phyloP scores from a whole-genome alignment of 1,284 basidiomycete genomes.

The Cryptococcus sp. region DNA sequence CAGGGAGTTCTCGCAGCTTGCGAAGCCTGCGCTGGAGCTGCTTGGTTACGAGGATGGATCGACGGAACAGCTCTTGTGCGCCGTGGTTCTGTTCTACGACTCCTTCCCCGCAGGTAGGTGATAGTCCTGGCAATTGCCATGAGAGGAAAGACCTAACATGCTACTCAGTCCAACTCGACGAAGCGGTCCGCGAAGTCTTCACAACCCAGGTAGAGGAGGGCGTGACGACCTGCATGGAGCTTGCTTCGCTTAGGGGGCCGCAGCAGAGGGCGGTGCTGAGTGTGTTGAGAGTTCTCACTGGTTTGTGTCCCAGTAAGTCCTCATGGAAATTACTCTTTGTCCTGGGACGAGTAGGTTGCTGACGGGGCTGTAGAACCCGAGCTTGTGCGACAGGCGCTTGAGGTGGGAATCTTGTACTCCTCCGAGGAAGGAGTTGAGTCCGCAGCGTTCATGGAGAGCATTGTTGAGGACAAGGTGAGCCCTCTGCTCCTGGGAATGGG shows the following conservation, averaged over 20 bases:
- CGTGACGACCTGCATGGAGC: neutral
- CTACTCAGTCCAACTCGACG: neutral
- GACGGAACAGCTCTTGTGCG: neutral
- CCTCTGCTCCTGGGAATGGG: no score
- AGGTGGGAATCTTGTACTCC: neutral
- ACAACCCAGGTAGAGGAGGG: neutral
- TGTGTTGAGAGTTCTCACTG: neutral
- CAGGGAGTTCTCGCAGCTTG: neutral
- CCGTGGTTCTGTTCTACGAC: neutral
- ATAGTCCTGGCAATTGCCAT: neutral
- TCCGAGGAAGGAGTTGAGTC: neutral
- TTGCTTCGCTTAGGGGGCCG: neutral
- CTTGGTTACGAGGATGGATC: neutral
- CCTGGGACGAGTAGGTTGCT: no score
- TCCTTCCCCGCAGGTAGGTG: conserved; percentile 2
- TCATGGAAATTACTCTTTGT: no score
- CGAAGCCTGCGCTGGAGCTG: neutral
- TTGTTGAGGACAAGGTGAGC: conserved; percentile 14
- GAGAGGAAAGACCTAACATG: no score
- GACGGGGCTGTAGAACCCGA: neutral
- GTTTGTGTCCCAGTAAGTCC: neutral
- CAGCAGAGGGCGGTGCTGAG: neutral
- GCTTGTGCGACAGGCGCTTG: neutral
- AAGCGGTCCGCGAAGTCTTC: neutral
- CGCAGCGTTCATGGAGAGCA: conserved; percentile 6